Base-by-base conservation (phyloP, 2,329 filamentous ascomycete genomes). In the Stagonosporopsis rhizophila region DNA sequence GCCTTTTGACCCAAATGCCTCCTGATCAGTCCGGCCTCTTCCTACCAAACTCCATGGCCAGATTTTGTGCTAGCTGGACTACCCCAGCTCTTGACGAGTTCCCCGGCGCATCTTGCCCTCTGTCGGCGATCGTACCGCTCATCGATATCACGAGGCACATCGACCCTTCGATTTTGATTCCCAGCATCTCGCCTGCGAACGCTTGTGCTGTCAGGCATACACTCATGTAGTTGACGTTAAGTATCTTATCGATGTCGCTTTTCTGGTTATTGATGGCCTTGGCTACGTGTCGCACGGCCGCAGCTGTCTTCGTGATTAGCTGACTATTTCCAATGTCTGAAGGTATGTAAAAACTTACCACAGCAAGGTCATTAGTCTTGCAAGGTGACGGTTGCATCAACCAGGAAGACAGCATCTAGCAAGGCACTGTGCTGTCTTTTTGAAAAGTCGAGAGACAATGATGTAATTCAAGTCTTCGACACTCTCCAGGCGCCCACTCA, bases 211-310 rank as follows among this genome's bases (percentile, higher is more conserved):
- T 82, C 77, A 87, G 83, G 68, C 87, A 84, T 14, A 85, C 83
- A 12, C 85, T 85, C 0, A 82, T 86, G 60, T 85, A 80, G 64
- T 86, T 86, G 56, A 84, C 78, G 53, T 83, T 81, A 46, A 87
- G 80, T 83, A 87, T 86, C 37, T 76, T 80, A 58, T 83, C 82
- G 53, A 83, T 80, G 58, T 87, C 84, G 63, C 84, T 80, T 49
- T 79, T 75, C 2, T 80, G 76, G 73, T 96, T 95, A 35, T 96
- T 91, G 54, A 96, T 80, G 0, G 92, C 91, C 0, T 90, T 78
- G 0, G 86, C 90, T 75, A 94, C 89, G 76, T 95, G 89, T 77
- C 96, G 91, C 66, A 92, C 88, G 1, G 84, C 88, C 0, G 88
- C 88, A 0, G 87, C 87, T 74, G 51, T 37, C 20, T 11, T 30